Base-by-base conservation (phyloP, 2,329 filamentous ascomycete genomes). In the Lasiodiplodia sp. region DNA sequence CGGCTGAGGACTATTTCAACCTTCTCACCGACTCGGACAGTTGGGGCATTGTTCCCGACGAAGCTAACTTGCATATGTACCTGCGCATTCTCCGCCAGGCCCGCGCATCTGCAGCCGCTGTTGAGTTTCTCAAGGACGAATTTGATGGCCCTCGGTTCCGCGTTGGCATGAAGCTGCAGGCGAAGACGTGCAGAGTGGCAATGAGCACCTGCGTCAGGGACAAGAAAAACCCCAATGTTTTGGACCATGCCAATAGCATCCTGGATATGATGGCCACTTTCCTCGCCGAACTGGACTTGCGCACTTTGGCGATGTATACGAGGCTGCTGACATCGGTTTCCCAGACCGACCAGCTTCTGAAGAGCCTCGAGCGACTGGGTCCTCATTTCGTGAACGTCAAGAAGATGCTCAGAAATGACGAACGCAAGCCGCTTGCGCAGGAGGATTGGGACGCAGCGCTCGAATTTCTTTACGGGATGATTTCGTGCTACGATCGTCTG, bases 1-100 rank as follows among this genome's bases (percentile, higher is more conserved):
- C 87, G n/a, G 91, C 89, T n/a, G 80, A 86, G 65, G 85, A 85
- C 38, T 98, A 97, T 79, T 98, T 94, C 94, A 83, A 90, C 21
- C 76, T 90, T 6, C 82, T 97, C 68, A 92, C 90, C 7, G 76
- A 78, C 34, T 73, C 74, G 0, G 77, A 83, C 2, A 79, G 84
- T 14, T 85, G 88, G 76, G 80, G 81, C n/a, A 80, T 97, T 69
- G 76, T 82, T 2, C 94, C 95, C 0, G 94, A 97, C 76, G 74
- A 82, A 10, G 85, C 89, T 71, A 94, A 93, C 76, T 91, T 90
- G 80, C 84, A 89, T 71, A 83, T 85, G 71, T 89, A 93, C 74
- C 83, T 97, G 18, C 86, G 88, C 66, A 78, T 92, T 52, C 85
- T 96, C 44, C 87, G 89, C 64, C 78, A 86, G 40, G 88, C 87